Conservation (phyloP, 2,329 filamentous ascomycete genomes). For the Colletotrichum simmondsii region DNA sequence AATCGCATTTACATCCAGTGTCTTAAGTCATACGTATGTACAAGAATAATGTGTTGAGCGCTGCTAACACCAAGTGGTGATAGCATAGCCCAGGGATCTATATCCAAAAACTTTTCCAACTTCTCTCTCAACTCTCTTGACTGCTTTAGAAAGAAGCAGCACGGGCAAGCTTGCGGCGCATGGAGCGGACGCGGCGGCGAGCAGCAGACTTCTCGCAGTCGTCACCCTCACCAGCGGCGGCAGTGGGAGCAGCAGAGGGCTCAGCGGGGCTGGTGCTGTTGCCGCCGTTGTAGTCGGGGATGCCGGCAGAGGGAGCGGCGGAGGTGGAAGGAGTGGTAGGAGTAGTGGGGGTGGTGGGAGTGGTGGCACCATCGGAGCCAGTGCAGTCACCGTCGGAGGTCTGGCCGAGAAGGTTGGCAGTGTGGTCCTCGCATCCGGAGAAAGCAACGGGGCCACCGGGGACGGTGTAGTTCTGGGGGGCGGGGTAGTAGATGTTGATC, state of each 20-base stretch:
- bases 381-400: slow-evolving; percentile 50
- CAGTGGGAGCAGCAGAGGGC: neutral
- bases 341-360: slow-evolving; percentile 14
- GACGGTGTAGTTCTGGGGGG: slow-evolving; percentile 44
- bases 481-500: slow-evolving; percentile 49
- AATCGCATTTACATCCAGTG: slow-evolving; percentile 31
- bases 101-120: neutral
- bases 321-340: slow-evolving; percentile 1
- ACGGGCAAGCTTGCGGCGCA: slow-evolving; percentile 20
- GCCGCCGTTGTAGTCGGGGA: slow-evolving; percentile 29
- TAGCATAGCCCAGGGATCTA: neutral
- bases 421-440: slow-evolving; percentile 48
- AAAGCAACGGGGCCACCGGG: slow-evolving; percentile 48
- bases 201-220: slow-evolving; percentile 28
- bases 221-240: neutral
- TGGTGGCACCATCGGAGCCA: slow-evolving; percentile 32
- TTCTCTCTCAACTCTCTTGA: neutral
- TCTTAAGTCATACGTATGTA: slow-evolving; percentile 32
- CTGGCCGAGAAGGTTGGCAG: slow-evolving; percentile 47
- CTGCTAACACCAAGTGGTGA: neutral
- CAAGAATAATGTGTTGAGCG: slow-evolving; percentile 10
- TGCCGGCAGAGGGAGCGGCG: slow-evolving; percentile 33
- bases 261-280: slow-evolving; percentile 23
- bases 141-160: neutral
- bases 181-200: slow-evolving; percentile 28